A percentile compares a stretch with the other conserved stretches of the same genome.
These are phyloP conservation scores for Epichloe coenophiala DNA, from an alignment of 2,329 filamentous ascomycete species.

Conservation along the genomic window DNA sequence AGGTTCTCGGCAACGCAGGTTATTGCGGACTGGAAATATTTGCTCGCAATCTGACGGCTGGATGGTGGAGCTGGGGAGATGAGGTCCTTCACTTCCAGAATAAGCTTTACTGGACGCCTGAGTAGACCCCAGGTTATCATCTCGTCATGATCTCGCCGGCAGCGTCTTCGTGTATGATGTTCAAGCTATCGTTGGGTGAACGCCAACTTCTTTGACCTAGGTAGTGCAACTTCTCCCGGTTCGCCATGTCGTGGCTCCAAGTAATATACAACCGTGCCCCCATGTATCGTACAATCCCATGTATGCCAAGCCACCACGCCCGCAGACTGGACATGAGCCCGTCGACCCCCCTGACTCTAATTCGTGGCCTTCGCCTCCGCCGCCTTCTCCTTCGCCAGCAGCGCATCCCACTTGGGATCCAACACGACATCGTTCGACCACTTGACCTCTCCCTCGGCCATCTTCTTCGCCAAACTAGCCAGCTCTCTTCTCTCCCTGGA, in stretches of 20 bases:
- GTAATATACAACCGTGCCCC: conserved; percentile 19
- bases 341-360: not conserved
- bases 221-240: not conserved
- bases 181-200: too few relatives aligned
- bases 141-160: not conserved
- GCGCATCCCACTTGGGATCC: conserved; percentile 32
- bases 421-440: conserved; percentile 41
- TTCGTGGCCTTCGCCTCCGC: conserved; percentile 10
- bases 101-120: conserved; percentile 32
- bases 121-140: not conserved
- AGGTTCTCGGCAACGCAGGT: conserved; percentile 30
- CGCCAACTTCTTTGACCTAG: not conserved
- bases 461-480: conserved; percentile 49
- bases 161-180: too few relatives aligned
- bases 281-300: conserved; percentile 14
- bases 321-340: too few relatives aligned
- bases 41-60: conserved; percentile 57
- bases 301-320: too few relatives aligned
- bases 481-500: conserved; percentile 31
- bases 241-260: conserved; percentile 1
- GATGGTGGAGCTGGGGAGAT: conserved; percentile 71
- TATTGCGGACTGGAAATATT: conserved; percentile 62
- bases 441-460: conserved; percentile 45
- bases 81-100: conserved; percentile 59
- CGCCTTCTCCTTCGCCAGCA: conserved; percentile 14